phyloP scores from a whole-genome alignment of 202 grass and related monocot genomes.

The Musa balbisiana region DNA sequence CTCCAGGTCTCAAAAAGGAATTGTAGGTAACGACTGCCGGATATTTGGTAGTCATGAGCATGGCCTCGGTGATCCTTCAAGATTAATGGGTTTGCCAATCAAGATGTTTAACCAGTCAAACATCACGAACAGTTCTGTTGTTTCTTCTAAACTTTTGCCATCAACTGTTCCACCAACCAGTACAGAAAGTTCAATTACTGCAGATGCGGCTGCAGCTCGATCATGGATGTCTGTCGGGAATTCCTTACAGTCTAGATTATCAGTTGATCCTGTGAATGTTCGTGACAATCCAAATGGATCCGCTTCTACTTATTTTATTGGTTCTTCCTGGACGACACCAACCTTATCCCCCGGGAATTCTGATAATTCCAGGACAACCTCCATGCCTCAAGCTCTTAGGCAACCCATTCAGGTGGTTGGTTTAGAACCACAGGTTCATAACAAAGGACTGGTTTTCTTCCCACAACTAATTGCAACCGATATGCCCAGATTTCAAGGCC shows the following conservation, averaged over 20 bases:
- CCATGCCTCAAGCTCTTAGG: slow-evolving; percentile 55
- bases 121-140: slow-evolving; percentile 37
- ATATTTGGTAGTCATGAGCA: slow-evolving; percentile 36
- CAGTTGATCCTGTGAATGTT: slow-evolving; percentile 19
- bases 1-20: slow-evolving; percentile 48
- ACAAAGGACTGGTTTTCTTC: slow-evolving; percentile 82
- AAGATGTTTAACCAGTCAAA: slow-evolving; percentile 38
- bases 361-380: slow-evolving; percentile 44
- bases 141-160: slow-evolving; percentile 44
- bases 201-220: slow-evolving; percentile 34
- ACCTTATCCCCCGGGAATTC: slow-evolving; percentile 32
- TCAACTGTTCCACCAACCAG: slow-evolving; percentile 45
- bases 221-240: slow-evolving; percentile 88
- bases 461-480: slow-evolving; percentile 69
- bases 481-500: slow-evolving; percentile 50
- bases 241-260: slow-evolving; percentile 54
- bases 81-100: slow-evolving; percentile 34
- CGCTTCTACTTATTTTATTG: slow-evolving; percentile 36
- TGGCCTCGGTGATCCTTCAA: slow-evolving; percentile 39
- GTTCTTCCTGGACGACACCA: slow-evolving; percentile 51
- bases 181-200: slow-evolving; percentile 51
- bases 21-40: slow-evolving; percentile 20
- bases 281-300: background rate
- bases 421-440: slow-evolving; percentile 52
- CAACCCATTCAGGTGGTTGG: slow-evolving; percentile 45